Evolutionary conservation across 2,329 filamentous ascomycete species (phyloP), one percentile per base, ranked within the genome.

Genomic region (Arthrobotrys sinensis): DNA sequence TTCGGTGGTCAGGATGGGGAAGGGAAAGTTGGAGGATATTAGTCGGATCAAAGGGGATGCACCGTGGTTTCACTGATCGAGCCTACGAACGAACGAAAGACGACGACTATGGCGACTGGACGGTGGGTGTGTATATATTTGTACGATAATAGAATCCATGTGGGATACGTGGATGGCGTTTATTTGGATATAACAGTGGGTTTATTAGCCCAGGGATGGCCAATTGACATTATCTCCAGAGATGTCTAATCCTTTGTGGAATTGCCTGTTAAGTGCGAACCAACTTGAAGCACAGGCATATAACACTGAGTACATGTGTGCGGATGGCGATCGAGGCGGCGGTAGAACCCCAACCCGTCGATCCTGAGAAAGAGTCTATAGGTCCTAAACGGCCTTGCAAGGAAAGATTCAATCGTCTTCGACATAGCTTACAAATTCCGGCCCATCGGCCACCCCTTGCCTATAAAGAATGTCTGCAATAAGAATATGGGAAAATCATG

Each of bases 1-100:
- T 82, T 91, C 90, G 28, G 90, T 95, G 77, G 94, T 98, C 73
- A 96, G 94, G 87, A 87, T 98, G 80, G 95, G 94, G 7, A 85
- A 87, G 76, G 65, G 72, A 1, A 91, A 88, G 83, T 84, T 91
- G 80, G 87, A 89, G 81, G 88, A 90, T 81, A 88, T 91, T 79
- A 88, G 87, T 83, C 85, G 89, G 82, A 85, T 90, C 38, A 83
- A 84, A 8, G 89, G 90, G 14, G 84, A 86, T 81, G 87, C 88
- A 64, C 85, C 87, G 63, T 91, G 88, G 88, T 80, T 78, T 62
- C 73, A 43, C 8, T 71, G 48, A 68, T 46, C 14, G 52, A 38
- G 36, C 8, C 36, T 52, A 4, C 19, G 48, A 24, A 34, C 24
- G 28, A 21, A 34, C 34, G 16, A 14, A 34, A n/a, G 21, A 32